A percentile compares a stretch with the other conserved stretches of the same genome.
These are phyloP conservation scores for Glycyrrhiza uralensis DNA, from an alignment of 306 rosid species.

Conservation along the genomic window DNA sequence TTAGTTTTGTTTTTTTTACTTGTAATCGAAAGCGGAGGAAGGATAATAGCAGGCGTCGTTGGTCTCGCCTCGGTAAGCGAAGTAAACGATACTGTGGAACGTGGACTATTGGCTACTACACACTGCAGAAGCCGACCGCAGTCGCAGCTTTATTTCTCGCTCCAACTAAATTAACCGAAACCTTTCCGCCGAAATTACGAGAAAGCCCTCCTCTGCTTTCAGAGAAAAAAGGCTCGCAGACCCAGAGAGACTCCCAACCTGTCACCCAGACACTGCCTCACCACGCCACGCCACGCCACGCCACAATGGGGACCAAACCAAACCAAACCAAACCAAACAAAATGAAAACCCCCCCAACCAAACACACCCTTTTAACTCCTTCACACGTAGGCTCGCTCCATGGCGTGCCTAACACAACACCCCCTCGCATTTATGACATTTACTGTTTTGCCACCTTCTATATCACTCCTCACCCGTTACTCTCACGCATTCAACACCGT, in stretches of 20 bases:
- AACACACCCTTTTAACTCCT: background rate
- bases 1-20: too few species aligned
- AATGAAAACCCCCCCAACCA: slow-evolving; percentile 4
- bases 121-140: slow-evolving; percentile 17
- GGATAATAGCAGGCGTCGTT: too few species aligned
- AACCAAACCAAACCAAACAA: slow-evolving; percentile 18
- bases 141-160: background rate
- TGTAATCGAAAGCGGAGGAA: too few species aligned
- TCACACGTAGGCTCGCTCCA: slow-evolving; percentile 30
- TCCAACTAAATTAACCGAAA: slow-evolving; percentile 45
- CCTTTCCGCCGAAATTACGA: background rate
- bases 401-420: slow-evolving; percentile 19
- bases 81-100: background rate
- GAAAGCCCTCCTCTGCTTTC: background rate
- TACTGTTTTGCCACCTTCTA: slow-evolving; percentile 51
- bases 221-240: slow-evolving; percentile 16
- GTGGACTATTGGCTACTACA: background rate
- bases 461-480: background rate
- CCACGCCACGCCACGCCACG: slow-evolving; percentile 9
- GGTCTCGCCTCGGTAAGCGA: slow-evolving; percentile 14
- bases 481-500: slow-evolving; percentile 3
- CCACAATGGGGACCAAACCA: background rate
- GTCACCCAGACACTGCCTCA: slow-evolving; percentile 6
- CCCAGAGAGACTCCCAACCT: slow-evolving; percentile 32
- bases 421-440: slow-evolving; percentile 44